These are phyloP conservation scores for Aspergillus diversus DNA, from an alignment of 495 filamentous ascomycete genomes.

Conservation along the genomic window DNA sequence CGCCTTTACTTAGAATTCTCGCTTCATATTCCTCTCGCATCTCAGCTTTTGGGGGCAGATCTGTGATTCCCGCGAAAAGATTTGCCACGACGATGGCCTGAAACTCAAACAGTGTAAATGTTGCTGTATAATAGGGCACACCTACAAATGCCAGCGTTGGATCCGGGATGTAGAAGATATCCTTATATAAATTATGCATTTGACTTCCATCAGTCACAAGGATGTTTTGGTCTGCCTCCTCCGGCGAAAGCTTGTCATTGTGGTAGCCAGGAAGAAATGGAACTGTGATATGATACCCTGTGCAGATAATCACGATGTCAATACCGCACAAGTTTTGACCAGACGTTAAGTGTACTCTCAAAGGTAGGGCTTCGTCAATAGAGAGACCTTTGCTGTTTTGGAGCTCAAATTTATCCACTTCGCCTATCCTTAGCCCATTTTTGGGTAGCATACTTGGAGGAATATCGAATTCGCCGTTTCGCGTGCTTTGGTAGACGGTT, in stretches of 20 bases:
- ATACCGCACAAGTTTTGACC: conserved; percentile 52
- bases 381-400: conserved; percentile 32
- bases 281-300: conserved; percentile 64
- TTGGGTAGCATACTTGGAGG: conserved; percentile 50
- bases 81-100: conserved; percentile 63
- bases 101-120: conserved; percentile 68
- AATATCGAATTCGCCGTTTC: conserved; percentile 61
- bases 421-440: conserved; percentile 53
- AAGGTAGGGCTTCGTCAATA: conserved; percentile 38
- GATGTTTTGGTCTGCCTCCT: conserved; percentile 49
- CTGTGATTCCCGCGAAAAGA: conserved; percentile 55
- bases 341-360: conserved; percentile 43
- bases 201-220: conserved; percentile 67
- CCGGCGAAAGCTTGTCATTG: conserved; percentile 29
- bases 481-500: conserved; percentile 60
- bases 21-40: conserved; percentile 59
- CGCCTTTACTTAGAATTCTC: conserved; percentile 46
- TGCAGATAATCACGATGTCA: conserved; percentile 61
- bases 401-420: conserved; percentile 42
- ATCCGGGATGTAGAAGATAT: conserved; percentile 70
- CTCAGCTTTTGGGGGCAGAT: conserved; percentile 47
- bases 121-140: conserved; percentile 61
- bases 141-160: conserved; percentile 65
- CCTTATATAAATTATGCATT: conserved; percentile 68
- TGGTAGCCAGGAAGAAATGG: conserved; percentile 59